Evolutionary conservation across 2,329 filamentous ascomycete genomes (phyloP).

Genomic region (Ascosphaera aggregata): DNA sequence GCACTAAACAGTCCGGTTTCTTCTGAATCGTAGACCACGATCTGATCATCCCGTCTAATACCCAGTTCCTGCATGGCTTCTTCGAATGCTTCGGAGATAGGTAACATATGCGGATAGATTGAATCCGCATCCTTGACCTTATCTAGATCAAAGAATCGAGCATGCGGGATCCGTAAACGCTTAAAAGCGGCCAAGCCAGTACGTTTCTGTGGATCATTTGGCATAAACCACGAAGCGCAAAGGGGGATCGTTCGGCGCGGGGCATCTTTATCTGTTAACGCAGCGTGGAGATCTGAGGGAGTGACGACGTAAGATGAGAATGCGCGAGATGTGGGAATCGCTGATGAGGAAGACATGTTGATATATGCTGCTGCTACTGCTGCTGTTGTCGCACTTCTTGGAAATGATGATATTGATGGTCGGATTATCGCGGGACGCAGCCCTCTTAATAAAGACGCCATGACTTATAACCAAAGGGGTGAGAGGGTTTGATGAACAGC

Average conservation of each 20-base stretch:
- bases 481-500: too few species aligned
- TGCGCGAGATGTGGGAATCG: too few species aligned
- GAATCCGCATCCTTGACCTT: slow-evolving; percentile 69
- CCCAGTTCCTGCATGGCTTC: slow-evolving; percentile 74
- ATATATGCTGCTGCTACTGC: too few species aligned
- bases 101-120: slow-evolving; percentile 93
- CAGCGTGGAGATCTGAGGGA: slow-evolving; percentile 57
- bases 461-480: too few species aligned
- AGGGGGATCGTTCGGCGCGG: slow-evolving; percentile 65
- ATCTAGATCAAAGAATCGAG: slow-evolving; percentile 93
- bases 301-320: slow-evolving; percentile 69
- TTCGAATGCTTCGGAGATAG: slow-evolving; percentile 56
- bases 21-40: slow-evolving; percentile 84
- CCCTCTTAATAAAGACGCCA: too few species aligned
- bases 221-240: slow-evolving; percentile 89
- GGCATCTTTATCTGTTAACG: slow-evolving; percentile 59
- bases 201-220: slow-evolving; percentile 55
- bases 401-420: too few species aligned
- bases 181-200: slow-evolving; percentile 62
- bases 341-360: too few species aligned
- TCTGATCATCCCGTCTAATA: slow-evolving; percentile 63
- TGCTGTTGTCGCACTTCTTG: too few species aligned
- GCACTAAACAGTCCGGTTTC: slow-evolving; percentile 89
- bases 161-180: slow-evolving; percentile 61
- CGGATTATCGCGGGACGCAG: too few species aligned